Conservation (phyloP, 1,139 yeast species). For the Saccharomyces hybrid region DNA sequence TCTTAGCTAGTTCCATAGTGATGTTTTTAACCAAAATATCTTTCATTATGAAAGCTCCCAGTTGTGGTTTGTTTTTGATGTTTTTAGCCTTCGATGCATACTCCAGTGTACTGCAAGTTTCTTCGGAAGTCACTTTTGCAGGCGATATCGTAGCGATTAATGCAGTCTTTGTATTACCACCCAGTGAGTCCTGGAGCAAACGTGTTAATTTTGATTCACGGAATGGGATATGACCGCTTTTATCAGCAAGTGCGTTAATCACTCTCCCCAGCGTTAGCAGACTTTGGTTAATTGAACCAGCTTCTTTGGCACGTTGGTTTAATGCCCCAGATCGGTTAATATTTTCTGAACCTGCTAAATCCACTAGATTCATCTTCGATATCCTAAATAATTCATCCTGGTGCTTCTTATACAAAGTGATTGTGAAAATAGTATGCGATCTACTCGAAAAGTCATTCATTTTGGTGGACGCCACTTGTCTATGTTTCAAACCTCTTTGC, state of each 20-base stretch:
- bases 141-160: constrained; percentile 63
- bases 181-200: constrained; percentile 56
- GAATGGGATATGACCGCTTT: constrained; percentile 48
- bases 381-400: constrained; percentile 40
- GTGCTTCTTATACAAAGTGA: constrained; percentile 44
- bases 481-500: constrained; percentile 46
- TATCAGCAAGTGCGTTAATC: constrained; percentile 46
- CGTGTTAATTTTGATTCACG: constrained; percentile 61
- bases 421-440: constrained; percentile 66
- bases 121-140: constrained; percentile 53
- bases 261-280: constrained; percentile 59
- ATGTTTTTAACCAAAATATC: constrained; percentile 51
- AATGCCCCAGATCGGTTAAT: constrained; percentile 52
- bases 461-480: constrained; percentile 64
- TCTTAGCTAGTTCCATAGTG: constrained; percentile 47
- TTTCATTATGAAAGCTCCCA: constrained; percentile 40
- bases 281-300: constrained; percentile 62
- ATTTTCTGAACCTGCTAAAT: constrained; percentile 74
- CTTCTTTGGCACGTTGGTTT: constrained; percentile 57
- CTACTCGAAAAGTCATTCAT: constrained; percentile 64
- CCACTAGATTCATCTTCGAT: constrained; percentile 69
- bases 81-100: constrained; percentile 62
- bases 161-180: constrained; percentile 61
- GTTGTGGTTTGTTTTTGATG: constrained; percentile 56
- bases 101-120: constrained; percentile 56